Conservation (phyloP, 768 basidiomycete species). For the Pleurotus giganteus region DNA sequence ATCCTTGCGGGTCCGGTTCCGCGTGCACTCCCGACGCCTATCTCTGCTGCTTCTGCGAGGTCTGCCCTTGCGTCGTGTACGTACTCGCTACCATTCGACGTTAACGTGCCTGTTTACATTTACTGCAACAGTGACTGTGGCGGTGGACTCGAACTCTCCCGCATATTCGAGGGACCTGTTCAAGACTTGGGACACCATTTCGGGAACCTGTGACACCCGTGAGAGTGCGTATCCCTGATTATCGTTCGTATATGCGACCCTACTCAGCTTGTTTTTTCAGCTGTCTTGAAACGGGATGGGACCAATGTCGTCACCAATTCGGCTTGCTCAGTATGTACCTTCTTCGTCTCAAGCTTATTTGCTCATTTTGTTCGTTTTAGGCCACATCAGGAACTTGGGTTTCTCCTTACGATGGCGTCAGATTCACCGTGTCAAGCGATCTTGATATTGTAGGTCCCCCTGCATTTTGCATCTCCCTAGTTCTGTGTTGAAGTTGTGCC, state of each 20-base stretch:
- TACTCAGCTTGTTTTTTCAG: slow-evolving; percentile 19
- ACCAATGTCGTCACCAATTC: slow-evolving; percentile 38
- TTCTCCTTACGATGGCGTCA: slow-evolving; percentile 48
- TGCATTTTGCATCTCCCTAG: background rate
- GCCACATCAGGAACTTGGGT: slow-evolving; percentile 51
- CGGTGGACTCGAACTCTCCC: slow-evolving; percentile 38
- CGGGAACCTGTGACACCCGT: slow-evolving; percentile 49
- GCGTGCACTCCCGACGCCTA: slow-evolving; percentile 10
- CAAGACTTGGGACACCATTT: slow-evolving; percentile 49
- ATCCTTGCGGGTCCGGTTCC: slow-evolving; percentile 4
- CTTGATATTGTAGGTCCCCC: slow-evolving; percentile 44
- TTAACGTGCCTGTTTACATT: background rate
- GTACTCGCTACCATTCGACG: background rate
- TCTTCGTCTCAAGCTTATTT: background rate
- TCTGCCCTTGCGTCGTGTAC: slow-evolving; percentile 9
- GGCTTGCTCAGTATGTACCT: slow-evolving; percentile 25
- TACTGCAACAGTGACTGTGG: slow-evolving; percentile 30
- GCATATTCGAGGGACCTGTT: slow-evolving; percentile 40
- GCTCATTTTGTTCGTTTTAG: background rate
- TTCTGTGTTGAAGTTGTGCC: background rate
- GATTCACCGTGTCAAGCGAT: slow-evolving; percentile 41
- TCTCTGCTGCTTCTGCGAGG: slow-evolving; percentile 10
- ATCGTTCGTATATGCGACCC: background rate
- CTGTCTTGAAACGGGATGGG: slow-evolving; percentile 44
- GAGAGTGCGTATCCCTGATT: slow-evolving; percentile 35